Evolutionary conservation across 129 eudicot species (phyloP).

Genomic region (Flaveria robusta): DNA sequence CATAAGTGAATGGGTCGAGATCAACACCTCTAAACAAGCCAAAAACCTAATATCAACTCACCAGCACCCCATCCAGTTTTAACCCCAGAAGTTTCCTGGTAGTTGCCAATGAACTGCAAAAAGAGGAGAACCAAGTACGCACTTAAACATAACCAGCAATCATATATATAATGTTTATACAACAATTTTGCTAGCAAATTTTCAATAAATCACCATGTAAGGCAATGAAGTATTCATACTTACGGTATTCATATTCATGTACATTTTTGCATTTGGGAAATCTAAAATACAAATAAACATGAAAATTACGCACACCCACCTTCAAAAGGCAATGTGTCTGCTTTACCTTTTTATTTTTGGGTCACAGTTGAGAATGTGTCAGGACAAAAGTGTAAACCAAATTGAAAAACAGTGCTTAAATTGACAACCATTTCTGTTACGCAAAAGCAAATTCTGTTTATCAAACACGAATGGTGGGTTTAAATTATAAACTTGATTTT

Average conservation of each 20-base stretch:
- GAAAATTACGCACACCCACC: slow-evolving; percentile 8
- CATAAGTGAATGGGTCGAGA: not conserved
- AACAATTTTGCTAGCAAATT: not conserved
- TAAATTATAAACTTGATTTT: not conserved
- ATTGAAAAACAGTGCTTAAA: not conserved
- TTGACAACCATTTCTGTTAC: not conserved
- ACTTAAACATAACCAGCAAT: slow-evolving; percentile 11
- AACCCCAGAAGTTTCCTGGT: slow-evolving; percentile 80
- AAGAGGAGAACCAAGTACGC: slow-evolving; percentile 22
- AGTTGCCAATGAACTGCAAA: slow-evolving; percentile 92
- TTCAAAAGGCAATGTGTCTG: not conserved
- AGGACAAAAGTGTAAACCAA: not conserved
- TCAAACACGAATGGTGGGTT: not conserved
- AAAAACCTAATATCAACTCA: slow-evolving; percentile 40
- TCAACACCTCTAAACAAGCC: not conserved
- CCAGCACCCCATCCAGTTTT: slow-evolving; percentile 99
- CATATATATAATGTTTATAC: not conserved
- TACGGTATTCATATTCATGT: slow-evolving; percentile 4
- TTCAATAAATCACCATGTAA: not conserved
- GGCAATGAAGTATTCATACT: not conserved
- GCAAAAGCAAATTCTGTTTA: not conserved
- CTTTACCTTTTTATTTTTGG: not conserved
- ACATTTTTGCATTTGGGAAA: not conserved
- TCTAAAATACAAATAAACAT: not conserved
- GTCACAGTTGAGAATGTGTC: not conserved